Conservation (phyloP, 805 yeast species). For the Teunomyces gatunensis region DNA sequence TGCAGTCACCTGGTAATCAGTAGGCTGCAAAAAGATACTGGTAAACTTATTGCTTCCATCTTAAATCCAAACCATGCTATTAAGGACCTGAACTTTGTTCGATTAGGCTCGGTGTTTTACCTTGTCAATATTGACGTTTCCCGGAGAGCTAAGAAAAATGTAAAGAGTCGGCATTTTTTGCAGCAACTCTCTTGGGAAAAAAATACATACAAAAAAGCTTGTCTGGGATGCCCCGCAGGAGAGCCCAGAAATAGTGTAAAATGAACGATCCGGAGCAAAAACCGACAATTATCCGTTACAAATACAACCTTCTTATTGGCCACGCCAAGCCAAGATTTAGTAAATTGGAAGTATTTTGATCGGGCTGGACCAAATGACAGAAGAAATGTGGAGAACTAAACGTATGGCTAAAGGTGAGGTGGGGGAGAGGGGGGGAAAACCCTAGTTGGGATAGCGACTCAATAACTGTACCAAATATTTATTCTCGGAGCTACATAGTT, state of each 20-base stretch:
- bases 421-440: too few species aligned
- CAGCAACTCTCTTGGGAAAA: neutral
- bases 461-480: neutral
- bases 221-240: neutral
- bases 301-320: neutral
- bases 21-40: too few species aligned
- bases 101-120: neutral
- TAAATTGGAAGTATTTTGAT: neutral
- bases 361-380: neutral
- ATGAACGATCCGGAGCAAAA: neutral
- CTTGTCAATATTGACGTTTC: neutral
- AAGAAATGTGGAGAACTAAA: neutral
- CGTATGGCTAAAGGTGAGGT: too few species aligned
- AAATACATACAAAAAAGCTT: neutral
- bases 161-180: neutral
- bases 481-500: neutral
- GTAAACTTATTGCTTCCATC: too few species aligned
- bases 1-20: too few species aligned
- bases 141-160: conserved; percentile 1
- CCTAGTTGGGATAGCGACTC: too few species aligned
- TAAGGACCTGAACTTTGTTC: too few species aligned
- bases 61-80: too few species aligned
- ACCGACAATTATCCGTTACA: neutral
- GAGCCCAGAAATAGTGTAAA: neutral
- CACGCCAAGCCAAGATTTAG: neutral